phyloP scores from a whole-genome alignment of 1,284 basidiomycete species.

The Heterobasidion occidentale region DNA sequence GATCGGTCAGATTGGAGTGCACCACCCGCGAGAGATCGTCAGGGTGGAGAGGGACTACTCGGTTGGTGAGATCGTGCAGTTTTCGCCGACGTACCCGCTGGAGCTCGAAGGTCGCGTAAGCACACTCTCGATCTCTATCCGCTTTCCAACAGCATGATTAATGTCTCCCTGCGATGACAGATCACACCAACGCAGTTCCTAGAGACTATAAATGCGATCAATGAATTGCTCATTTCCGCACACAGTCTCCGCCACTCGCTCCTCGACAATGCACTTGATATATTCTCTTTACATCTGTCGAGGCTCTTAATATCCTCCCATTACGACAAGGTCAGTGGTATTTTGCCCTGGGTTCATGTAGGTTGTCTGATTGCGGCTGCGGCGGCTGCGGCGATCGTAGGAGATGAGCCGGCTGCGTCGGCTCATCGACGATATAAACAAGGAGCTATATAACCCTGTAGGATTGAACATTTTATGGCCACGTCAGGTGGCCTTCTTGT shows the following conservation, averaged over 20 bases:
- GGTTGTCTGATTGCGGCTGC: background rate
- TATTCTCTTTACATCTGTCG: slow-evolving; percentile 70
- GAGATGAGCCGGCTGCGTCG: slow-evolving; percentile 65
- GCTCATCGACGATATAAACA: slow-evolving; percentile 60
- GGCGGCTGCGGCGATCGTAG: slow-evolving; percentile 28
- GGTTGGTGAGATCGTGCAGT: slow-evolving; percentile 75
- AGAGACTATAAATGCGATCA: slow-evolving; percentile 78
- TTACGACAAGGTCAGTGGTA: slow-evolving; percentile 58
- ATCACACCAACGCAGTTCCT: slow-evolving; percentile 79
- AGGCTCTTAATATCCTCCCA: slow-evolving; percentile 56
- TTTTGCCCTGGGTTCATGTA: background rate
- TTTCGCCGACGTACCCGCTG: slow-evolving; percentile 72
- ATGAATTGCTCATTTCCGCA: slow-evolving; percentile 74
- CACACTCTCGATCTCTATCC: slow-evolving; percentile 11
- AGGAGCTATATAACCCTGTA: slow-evolving; percentile 64
- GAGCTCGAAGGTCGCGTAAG: slow-evolving; percentile 78
- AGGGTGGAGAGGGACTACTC: slow-evolving; percentile 79
- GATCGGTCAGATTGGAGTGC: slow-evolving; percentile 71
- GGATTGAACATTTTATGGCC: slow-evolving; percentile 83
- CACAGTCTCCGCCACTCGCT: slow-evolving; percentile 59
- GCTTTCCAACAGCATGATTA: background rate
- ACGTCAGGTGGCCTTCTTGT: slow-evolving; percentile 71
- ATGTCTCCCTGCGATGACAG: slow-evolving; percentile 24
- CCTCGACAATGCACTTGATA: slow-evolving; percentile 62
- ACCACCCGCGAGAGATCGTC: slow-evolving; percentile 80